Evolutionary conservation across 2,329 filamentous ascomycete species (phyloP), one percentile per base, ranked within the genome.

Genomic region (Colletotrichum sp.): DNA sequence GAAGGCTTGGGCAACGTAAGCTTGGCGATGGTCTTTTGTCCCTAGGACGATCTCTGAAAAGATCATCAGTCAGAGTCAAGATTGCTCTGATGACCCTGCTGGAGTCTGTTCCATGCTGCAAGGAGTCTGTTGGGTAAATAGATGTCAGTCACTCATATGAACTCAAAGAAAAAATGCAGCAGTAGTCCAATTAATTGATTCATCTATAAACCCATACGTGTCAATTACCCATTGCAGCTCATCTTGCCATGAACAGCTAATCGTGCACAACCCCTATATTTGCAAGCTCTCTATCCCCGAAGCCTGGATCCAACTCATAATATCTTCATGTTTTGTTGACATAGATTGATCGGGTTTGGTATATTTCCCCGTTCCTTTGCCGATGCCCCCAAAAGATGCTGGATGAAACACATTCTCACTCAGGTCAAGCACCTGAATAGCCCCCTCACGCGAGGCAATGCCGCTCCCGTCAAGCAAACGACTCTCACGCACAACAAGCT

Each of bases 131-230:
- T 21, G n/a, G n/a, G 10, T 21, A 3, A 49, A 49, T 0, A 49
- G n/a, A n/a, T 0, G 18, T 7, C n/a, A n/a, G 18, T 21, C 44
- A 13, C 44, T 49, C n/a, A 44, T 44, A 6, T 18, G 39, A 44
- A 10, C 18, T 7, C n/a, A 49, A 49, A 0, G 0, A 0, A 21
- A 2, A 1, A 49, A 49, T 49, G 9, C n/a, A 13, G 44, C 44
- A 49, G 44, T 49, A 49, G 44, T 49, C 10, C 10, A 12, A 21
- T 21, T 12, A 7, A 21, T 12, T 49, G 9, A 49, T 49, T 49
- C 44, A 49, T 21, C 10, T 49, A 21, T n/a, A 4, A 49, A 13
- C 2, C 44, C 18, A 49, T 49, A 7, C 10, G 44, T 49, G n/a
- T 49, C 44, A 49, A 49, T 49, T 12, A 21, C n/a, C 44, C 44